Evolutionary conservation across 768 basidiomycete genomes (phyloP), one percentile per base, ranked within the genome.

Genomic region (Infundibulicybe gibba): DNA sequence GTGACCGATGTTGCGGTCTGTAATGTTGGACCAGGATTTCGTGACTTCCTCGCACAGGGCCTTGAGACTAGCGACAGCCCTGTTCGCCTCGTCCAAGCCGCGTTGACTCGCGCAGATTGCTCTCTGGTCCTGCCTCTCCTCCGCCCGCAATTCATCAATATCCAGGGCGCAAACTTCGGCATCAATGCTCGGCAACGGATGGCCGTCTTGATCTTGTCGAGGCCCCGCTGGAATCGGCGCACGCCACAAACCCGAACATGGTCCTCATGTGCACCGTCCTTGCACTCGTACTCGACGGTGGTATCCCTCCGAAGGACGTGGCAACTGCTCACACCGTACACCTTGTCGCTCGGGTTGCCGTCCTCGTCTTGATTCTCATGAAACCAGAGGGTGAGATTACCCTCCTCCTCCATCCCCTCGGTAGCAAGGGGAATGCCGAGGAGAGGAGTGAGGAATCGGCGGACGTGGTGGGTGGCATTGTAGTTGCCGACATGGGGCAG

Each of bases 351-450:
- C 60, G 49, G 30, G 49, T 57, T 48, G 56, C 54, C 49, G 43
- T 64, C 15, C 52, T 64, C 34, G 53, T 55, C 54, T 21, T 56
- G 55, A 44, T 44, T 55, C 48, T 59, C 56, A 38, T 61, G 57
- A 43, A 61, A 55, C 21, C 51, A 68, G 50, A 50, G 47, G 3
- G 52, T 54, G n/a, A 58, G 16, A 17, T 41, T 61, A 38, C 59
- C 60, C 51, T 59, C 58, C 16, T 47, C 41, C 49, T 68, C 71
- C 58, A 51, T 54, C 3, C 47, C 58, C 45, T 50, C 16, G 25
- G 59, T 53, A 0, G 62, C 55, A 39, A 72, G 50, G 40, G 69
- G 66, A 45, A 72, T 40, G 4, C 54, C 61, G 45, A 67, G 69
- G 46, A 50, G 44, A 59, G 65, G 35, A 38, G 63, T 72, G 41